Base-by-base conservation (phyloP, 192 early-diverging fungal species). In the Podila verticillata region DNA sequence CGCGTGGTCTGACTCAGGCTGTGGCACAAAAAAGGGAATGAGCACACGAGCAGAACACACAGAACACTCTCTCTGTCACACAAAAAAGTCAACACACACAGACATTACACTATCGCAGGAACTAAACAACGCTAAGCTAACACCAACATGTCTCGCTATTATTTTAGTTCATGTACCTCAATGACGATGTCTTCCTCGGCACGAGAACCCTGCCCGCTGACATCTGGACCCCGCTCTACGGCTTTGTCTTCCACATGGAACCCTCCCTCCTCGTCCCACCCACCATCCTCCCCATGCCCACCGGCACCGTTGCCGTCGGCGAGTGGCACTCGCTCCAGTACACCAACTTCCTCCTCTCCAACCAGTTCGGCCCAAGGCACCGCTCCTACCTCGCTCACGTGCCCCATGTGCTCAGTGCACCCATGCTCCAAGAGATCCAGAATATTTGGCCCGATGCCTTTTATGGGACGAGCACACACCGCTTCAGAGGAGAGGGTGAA, bases 171-270 rank as follows among this genome's bases (percentile, higher is more conserved):
- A 24, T 84, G n/a, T 84, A 84, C 51, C 44, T 84, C 36, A 84
- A 84, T 47, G 83, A 84, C 31, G 83, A 84, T 65, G 57, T 82
- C 31, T 84, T 84, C 57, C 32, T 84, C 7, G 79, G 72, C 8
- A 24, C 22, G 2, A 8, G 30, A 29, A 75, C 39, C 34, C 10
- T 17, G 0, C 58, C 65, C 13, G 49, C 80, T 5, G 79, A 82
- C 36, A 58, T 84, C 26, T 81, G 73, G 72, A 81, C 77, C 19
- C 83, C 83, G 17, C 35, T 82, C 44, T 82, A 82, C 36, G 83
- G 83, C 5, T 75, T 64, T 47, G 80, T 82, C 51, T 71, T 84
- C 47, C 73, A 82, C 48, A 57, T 73, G 49, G 79, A 82, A 26
- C 70, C 72, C 13, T 35, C 70, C 3, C 59, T 81, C 15, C 68